Base-by-base conservation (phyloP, 2,329 filamentous ascomycete species). In the Stagonosporopsis tanaceti region DNA sequence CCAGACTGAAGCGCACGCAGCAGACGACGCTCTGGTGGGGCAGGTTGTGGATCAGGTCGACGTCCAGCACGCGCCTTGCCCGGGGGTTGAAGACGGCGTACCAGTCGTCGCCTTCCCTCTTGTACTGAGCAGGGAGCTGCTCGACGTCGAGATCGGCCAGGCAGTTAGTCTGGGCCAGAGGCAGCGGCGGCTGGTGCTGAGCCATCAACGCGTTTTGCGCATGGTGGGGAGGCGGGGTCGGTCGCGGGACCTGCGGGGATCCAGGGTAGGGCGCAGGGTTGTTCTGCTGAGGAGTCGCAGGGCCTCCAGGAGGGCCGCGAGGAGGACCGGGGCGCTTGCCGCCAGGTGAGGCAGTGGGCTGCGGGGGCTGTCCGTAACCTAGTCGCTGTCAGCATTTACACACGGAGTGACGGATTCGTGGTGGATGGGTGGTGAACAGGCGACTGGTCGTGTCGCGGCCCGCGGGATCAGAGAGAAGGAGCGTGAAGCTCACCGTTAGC, bases 1-100 rank as follows among this genome's bases (percentile, higher is more conserved):
- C 95, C 53, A 91, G 87, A 75, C 94, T 98, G 82, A 99, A 99
- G 57, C 95, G 87, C 34, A 99, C 95, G 76, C 95, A 99, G 84
- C 95, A 99, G 1, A 99, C 95, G 3, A 99, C 95, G 69, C 94
- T 98, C 74, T 97, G 92, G 73, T 99, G 95, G 59, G 88, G 87
- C 50, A 99, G 85, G 54, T 93, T 97, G 79, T 98, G 95, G 45
- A 97, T 89, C 37, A 99, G 84, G 64, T 97, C 93, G 51, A 99
- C 93, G 73, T 99, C 95, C 48, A 99, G 82, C 48, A 93, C 87
- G 57, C 95, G 92, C 61, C 91, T 92, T 35, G 97, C 90, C 56
- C 89, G 87, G 41, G 94, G 93, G 79, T 99, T 97, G 84, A 97
- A 99, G 64, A 98, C 91, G 41, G 92, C 94, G 75, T 96, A 96